Evolutionary conservation across 768 basidiomycete genomes (phyloP), one percentile per base, ranked within the genome.

Genomic region (Pleurotus platypus): DNA sequence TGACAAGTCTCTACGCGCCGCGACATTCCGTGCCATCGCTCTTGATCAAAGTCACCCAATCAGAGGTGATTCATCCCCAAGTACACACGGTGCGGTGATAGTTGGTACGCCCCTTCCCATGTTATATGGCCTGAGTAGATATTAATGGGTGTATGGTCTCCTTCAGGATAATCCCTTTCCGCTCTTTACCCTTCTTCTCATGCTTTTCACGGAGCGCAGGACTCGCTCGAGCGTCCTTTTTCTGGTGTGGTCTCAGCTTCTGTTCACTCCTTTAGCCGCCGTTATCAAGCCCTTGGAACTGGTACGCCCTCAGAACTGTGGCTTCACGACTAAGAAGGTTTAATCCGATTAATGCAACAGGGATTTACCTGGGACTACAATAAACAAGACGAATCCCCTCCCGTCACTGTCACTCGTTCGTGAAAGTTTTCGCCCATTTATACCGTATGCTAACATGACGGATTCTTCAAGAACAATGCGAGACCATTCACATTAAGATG

Each of bases 181-280:
- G 8, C 15, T 54, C 11, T 42, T 42, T 42, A 22, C 5, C 11
- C 20, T 45, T 45, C 42, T 11, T 22, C n/a, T 45, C 42, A 45
- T 45, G 16, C 37, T 42, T 54, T 54, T 37, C 13, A 54, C 42
- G 51, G 51, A 54, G 39, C 51, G 51, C 51, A 35, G 51, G 51
- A 54, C 51, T 37, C 51, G 26, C 22, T 54, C 20, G 51, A 42
- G 39, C 18, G 22, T 54, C 39, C 37, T 54, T 20, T 42, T 54
- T 22, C 18, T 54, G 38, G 51, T 39, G 39, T 54, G 51, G 51
- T 9, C 37, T 54, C 20, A 20, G 11, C 42, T 40, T 26, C 4
- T 11, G 5, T 24, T 39, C 2, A 5, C 16, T 1, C 35, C 20
- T n/a, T 42, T 38, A 5, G 35, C 51, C n/a, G 7, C 39, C 20